These are phyloP conservation scores for Tolypocladium amazonense DNA, from an alignment of 2,329 filamentous ascomycete species.

Conservation along the genomic window DNA sequence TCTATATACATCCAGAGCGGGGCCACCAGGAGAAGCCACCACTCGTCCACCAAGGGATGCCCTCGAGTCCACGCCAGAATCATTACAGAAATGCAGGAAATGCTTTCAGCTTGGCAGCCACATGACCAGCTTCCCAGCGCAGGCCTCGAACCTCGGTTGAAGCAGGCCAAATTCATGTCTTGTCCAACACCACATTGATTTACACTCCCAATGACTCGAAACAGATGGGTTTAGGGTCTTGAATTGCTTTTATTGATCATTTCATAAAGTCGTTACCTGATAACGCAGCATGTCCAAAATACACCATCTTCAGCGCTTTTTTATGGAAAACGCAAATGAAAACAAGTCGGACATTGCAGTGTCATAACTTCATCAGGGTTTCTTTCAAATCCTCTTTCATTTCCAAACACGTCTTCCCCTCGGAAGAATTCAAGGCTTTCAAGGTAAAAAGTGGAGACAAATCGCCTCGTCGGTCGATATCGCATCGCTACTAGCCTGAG, in stretches of 20 bases:
- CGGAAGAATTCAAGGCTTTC: constrained; percentile 7
- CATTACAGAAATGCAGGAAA: not conserved
- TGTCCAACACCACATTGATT: not conserved
- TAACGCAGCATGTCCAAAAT: constrained; percentile 23
- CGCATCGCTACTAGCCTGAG: constrained; percentile 22
- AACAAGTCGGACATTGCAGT: constrained; percentile 11
- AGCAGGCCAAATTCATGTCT: not conserved
- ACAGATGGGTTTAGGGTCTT: not conserved
- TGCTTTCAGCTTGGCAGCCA: not conserved
- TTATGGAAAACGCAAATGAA: constrained; percentile 11
- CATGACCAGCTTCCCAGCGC: not conserved
- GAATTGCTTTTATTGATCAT: constrained; percentile 27
- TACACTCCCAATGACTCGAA: not conserved
- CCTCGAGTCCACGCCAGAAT: not conserved
- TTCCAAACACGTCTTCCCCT: constrained; percentile 12
- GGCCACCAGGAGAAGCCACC: not conserved
- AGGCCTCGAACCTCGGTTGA: not conserved
- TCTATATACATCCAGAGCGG: no score
- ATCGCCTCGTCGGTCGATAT: constrained; percentile 12
- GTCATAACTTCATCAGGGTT: constrained; percentile 24
- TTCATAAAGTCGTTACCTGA: constrained; percentile 29
- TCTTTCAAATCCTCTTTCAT: constrained; percentile 13
- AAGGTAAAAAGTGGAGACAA: constrained; percentile 9
- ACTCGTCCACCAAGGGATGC: not conserved
- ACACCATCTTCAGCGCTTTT: constrained; percentile 19